These are phyloP conservation scores for Volvariella volvacea DNA, from an alignment of 1,284 basidiomycete species.

Conservation along the genomic window DNA sequence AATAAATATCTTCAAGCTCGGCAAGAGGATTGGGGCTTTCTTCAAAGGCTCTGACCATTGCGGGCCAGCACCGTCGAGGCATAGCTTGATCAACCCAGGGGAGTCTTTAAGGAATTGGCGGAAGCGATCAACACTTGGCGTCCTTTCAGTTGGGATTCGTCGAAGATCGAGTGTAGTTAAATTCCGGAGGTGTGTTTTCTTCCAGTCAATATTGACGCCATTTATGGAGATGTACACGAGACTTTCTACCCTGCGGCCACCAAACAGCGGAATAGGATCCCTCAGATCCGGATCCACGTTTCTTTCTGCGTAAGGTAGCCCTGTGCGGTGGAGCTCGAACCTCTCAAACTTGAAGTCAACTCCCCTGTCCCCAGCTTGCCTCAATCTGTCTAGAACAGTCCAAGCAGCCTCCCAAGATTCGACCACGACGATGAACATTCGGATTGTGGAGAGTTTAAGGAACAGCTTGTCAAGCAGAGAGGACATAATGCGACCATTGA, in stretches of 20 bases:
- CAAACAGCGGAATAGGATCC: conserved; percentile 36
- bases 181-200: conserved; percentile 34
- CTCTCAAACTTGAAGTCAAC: conserved; percentile 38
- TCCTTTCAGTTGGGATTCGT: conserved; percentile 41
- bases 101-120: conserved; percentile 42
- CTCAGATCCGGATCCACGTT: conserved; percentile 24
- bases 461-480: conserved; percentile 39
- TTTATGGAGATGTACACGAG: conserved; percentile 45
- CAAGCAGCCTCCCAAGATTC: conserved; percentile 44
- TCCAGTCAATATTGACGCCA: conserved; percentile 53
- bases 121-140: conserved; percentile 41
- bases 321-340: conserved; percentile 53
- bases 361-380: conserved; percentile 23
- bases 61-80: conserved; percentile 55
- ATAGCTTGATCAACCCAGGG: conserved; percentile 42
- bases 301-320: conserved; percentile 35
- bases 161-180: conserved; percentile 56
- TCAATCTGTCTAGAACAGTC: conserved; percentile 40
- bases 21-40: conserved; percentile 34
- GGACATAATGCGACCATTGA: conserved; percentile 37
- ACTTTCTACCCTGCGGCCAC: conserved; percentile 30
- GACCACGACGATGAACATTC: conserved; percentile 47
- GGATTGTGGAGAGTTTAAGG: conserved; percentile 42
- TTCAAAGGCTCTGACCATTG: conserved; percentile 18
- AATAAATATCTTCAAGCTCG: conserved; percentile 39